Evolutionary conservation across 2,329 filamentous ascomycete genomes (phyloP), one percentile per base, ranked within the genome.

Genomic region (Fusarium anthophilum): DNA sequence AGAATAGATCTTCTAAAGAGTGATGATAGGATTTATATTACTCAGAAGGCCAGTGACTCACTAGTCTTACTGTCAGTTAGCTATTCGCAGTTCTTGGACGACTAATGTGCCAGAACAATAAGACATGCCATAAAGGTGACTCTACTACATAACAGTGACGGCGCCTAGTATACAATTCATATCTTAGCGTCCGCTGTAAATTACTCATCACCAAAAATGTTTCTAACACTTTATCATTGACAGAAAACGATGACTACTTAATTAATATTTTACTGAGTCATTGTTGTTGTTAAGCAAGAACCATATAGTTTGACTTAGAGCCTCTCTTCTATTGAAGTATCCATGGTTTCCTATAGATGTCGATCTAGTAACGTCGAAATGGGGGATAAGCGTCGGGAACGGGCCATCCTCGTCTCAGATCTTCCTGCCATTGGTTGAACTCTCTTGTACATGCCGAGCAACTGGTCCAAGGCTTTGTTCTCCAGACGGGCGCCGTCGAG

Each of bases 341-440:
- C 6, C 11, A 12, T 12, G 2, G 0, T 13, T 11, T 15, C 17
- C 20, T 15, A 8, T 15, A 2, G 2, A 11, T 14, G 3, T 9
- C 17, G 3, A 12, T 6, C 20, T 6, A 53, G 15, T 41, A 30
- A 12, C 35, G 24, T 28, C 35, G 35, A 12, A 55, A 55, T 18
- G 51, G 51, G 18, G 37, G 51, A 41, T 28, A n/a, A 10, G 37
- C 26, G 8, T 41, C 24, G 4, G 51, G 51, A 30, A 39, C 24
- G 3, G 8, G 24, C 24, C 20, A 18, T 41, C 51, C 51, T 3
- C 20, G 20, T 55, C 51, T 41, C 20, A 41, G 6, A 18, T 55
- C 37, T n/a, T 9, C 11, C 35, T 55, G 51, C 51, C 51, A 41
- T 18, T 55, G 24, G 14, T 41, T 18, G 15, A 55, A 55, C 15